Evolutionary conservation across 2,329 filamentous ascomycete genomes (phyloP), one percentile per base, ranked within the genome.

Genomic region (Botrytis fragariae): DNA sequence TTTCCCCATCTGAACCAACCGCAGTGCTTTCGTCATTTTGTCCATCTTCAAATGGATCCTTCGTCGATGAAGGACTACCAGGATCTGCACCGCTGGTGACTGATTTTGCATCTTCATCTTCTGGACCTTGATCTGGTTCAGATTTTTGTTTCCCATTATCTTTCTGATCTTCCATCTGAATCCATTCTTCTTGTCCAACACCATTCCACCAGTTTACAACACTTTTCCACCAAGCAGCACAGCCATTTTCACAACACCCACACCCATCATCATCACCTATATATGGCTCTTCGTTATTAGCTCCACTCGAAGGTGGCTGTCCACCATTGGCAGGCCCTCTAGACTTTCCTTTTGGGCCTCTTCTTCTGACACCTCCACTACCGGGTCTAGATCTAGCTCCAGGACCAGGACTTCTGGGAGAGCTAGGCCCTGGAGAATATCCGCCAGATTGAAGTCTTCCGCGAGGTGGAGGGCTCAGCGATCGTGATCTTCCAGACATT

Each of bases 91-190:
- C 37, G n/a, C 39, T 45, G 2, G 29, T 22, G 16, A 45, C 42
- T 39, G 57, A 71, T 37, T 18, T 3, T 35, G 63, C 35, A 37
- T 48, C 57, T 39, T 29, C 69, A 39, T 32, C 20, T 18, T 45
- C 69, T 22, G 14, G 6, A 22, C 12, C 32, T 42, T 22, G 25
- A 20, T 25, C 14, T 12, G 20, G 14, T 18, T 70, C 39, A 8
- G 39, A 44, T 6, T 45, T n/a, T 20, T 45, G 16, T 25, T 51
- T 22, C 18, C 20, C 35, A 9, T 51, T 29, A 12, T 25, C 16
- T 25, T 71, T 37, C 22, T 42, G 42, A 37, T 71, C 59, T 16
- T 71, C 69, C 69, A 51, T 64, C 10, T 32, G n/a, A 63, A 71
- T 64, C 69, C 69, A 71, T 29, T 71, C 57, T 37, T 64, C 59